These are phyloP conservation scores for Gamarada debralockiae DNA, from an alignment of 495 filamentous ascomycete species.

Conservation along the genomic window DNA sequence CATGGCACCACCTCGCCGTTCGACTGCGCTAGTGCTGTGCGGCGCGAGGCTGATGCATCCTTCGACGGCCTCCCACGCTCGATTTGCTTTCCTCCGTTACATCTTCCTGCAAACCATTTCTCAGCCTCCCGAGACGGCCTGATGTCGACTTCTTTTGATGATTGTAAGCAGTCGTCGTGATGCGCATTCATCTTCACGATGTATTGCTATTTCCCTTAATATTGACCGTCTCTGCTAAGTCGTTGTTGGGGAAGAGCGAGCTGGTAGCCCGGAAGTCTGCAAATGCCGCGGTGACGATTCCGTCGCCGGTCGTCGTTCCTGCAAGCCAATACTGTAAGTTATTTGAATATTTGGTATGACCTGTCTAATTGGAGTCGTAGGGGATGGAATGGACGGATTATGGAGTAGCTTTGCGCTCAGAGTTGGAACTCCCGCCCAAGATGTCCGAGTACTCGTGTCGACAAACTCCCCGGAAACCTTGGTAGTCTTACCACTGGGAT, in stretches of 20 bases:
- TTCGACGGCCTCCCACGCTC: too few relatives aligned
- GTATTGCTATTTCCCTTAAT: neutral
- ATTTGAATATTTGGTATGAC: neutral
- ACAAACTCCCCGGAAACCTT: slow-evolving; percentile 33
- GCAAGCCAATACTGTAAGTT: slow-evolving; percentile 31
- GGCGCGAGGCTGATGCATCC: too few relatives aligned
- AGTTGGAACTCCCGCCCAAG: slow-evolving; percentile 35
- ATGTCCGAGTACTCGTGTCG: slow-evolving; percentile 32
- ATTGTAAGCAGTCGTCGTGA: neutral
- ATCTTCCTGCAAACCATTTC: too few relatives aligned
- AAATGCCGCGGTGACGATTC: slow-evolving; percentile 13
- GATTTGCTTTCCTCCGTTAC: too few relatives aligned
- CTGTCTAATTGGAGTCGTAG: neutral
- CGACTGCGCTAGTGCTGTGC: too few relatives aligned
- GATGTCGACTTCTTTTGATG: neutral
- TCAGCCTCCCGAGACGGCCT: neutral
- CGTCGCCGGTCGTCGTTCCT: slow-evolving; percentile 28
- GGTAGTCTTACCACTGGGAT: slow-evolving; percentile 38
- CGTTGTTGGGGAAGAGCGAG: neutral
- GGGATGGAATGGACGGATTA: slow-evolving; percentile 34
- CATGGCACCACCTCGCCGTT: too few relatives aligned
- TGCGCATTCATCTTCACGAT: slow-evolving; percentile 3
- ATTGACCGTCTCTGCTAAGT: neutral
- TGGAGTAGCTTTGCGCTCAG: slow-evolving; percentile 34
- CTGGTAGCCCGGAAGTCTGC: too few relatives aligned